Base-by-base conservation (phyloP, 2,329 filamentous ascomycete species). In the Lizonia empirigonia region DNA sequence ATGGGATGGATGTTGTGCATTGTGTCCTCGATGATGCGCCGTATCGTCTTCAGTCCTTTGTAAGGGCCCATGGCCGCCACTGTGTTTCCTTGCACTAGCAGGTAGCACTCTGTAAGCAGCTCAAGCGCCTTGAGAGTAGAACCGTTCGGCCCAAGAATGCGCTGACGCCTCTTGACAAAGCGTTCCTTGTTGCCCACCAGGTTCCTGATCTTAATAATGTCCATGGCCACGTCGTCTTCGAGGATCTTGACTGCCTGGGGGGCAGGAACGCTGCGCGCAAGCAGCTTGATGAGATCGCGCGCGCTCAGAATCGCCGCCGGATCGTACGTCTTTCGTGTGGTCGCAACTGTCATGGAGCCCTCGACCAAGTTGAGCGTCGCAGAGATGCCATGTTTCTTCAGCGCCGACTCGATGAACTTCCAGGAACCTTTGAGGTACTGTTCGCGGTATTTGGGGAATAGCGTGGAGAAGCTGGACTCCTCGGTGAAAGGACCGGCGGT, bases 381-480 rank as follows among this genome's bases (percentile, higher is more conserved):
- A 34, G 89, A 90, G 37, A 99, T 91, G 60, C 92, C 91, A 49
- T 83, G 80, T 75, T 94, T 95, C 67, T 96, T 90, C 53, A 99
- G 85, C 0, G 90, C 82, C 66, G 88, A 87, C 22, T 91, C 97
- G 52, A 99, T 85, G 36, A 95, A 82, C 3, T 93, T 91, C 94
- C 94, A 99, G 64, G 88, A 88, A 71, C 96, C 90, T 70, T 90
- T 91, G 48, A 99, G 80, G 69, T 97, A 97, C 40, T 90, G 83
- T 81, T 99, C 94, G 68, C 94, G 88, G 76, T 99, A 99, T 76
- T 96, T 96, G 58, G 94, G 94, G 71, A 97, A 97, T 6, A 97
- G 65, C 0, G 85, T 88, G 60, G 81, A 81, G 72, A 99, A 99
- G 5, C 89, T 91, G 1, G 91, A 96, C 78, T 97, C 94, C 75